phyloP scores from a whole-genome alignment of 768 basidiomycete species.

The Phanerochaete sordida region DNA sequence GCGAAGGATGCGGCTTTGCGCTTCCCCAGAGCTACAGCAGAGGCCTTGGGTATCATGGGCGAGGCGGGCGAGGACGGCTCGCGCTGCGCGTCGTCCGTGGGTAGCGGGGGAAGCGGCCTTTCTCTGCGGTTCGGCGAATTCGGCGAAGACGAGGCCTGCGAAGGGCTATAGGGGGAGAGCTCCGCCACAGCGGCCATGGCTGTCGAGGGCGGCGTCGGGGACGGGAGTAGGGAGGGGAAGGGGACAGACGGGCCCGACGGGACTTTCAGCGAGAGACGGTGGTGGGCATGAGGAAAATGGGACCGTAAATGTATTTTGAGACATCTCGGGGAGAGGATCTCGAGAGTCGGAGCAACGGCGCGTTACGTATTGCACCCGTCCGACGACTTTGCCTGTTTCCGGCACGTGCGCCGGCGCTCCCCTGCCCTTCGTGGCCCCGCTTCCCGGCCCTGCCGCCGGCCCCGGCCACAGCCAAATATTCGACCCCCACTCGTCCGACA shows the following conservation, averaged over 20 bases:
- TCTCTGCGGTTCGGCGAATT: slow-evolving; percentile 13
- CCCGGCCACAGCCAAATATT: not conserved
- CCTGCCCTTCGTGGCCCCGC: not conserved
- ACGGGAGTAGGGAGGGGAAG: not conserved
- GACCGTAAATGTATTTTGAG: slow-evolving; percentile 4
- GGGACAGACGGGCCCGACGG: not conserved
- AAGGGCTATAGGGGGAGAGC: not conserved
- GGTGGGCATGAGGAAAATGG: slow-evolving; percentile 8
- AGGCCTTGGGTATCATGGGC: slow-evolving; percentile 2
- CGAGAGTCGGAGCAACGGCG: slow-evolving; percentile 11
- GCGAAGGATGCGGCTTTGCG: slow-evolving; percentile 6
- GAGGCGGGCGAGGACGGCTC: slow-evolving; percentile 1
- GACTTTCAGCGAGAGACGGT: not conserved
- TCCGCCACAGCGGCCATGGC: slow-evolving; percentile 1
- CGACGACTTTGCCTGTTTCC: not conserved
- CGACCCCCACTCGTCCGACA: too few relatives aligned
- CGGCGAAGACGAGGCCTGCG: slow-evolving; percentile 1
- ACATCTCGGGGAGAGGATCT: not conserved
- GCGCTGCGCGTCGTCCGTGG: slow-evolving; percentile 10
- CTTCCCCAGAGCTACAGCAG: slow-evolving; percentile 2
- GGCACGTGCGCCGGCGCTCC: not conserved
- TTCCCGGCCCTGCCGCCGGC: not conserved
- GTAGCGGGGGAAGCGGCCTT: slow-evolving; percentile 20
- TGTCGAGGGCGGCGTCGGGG: not conserved
- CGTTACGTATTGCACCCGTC: slow-evolving; percentile 1